phyloP scores from a whole-genome alignment of 345 rosid genomes.

The Fremontodendron californicum region DNA sequence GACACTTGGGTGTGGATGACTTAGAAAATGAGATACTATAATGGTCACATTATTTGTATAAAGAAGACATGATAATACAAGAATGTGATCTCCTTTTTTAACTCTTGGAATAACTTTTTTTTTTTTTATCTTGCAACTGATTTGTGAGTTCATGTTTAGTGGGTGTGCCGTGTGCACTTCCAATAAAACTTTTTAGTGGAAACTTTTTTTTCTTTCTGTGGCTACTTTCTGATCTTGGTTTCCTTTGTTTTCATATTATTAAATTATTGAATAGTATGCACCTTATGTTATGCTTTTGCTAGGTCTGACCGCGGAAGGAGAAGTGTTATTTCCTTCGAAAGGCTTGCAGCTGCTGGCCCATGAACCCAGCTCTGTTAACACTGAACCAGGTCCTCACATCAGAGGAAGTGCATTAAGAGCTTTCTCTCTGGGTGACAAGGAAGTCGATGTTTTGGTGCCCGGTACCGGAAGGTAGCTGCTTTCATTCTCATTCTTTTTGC shows the following conservation, averaged over 20 bases:
- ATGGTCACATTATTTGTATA: not conserved
- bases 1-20: not conserved
- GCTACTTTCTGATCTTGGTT: conserved; percentile 2
- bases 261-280: conserved; percentile 2
- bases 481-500: not conserved
- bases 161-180: not conserved
- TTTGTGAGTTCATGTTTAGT: not conserved
- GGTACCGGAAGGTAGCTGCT: conserved; percentile 67
- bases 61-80: not conserved
- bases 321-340: conserved; percentile 54
- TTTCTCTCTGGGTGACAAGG: conserved; percentile 62
- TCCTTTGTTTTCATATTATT: not conserved
- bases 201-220: not conserved
- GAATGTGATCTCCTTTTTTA: not conserved
- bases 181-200: not conserved
- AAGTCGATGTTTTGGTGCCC: conserved; percentile 81
- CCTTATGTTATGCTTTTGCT: conserved; percentile 19
- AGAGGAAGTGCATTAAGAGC: conserved; percentile 75
- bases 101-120: not conserved
- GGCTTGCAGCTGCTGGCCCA: conserved; percentile 68
- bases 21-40: not conserved
- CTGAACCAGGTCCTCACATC: conserved; percentile 83
- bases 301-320: conserved; percentile 46
- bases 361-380: conserved; percentile 62
- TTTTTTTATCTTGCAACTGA: not conserved